phyloP scores from a whole-genome alignment of 2,329 filamentous ascomycete species.

The Colletotrichum godetiae region DNA sequence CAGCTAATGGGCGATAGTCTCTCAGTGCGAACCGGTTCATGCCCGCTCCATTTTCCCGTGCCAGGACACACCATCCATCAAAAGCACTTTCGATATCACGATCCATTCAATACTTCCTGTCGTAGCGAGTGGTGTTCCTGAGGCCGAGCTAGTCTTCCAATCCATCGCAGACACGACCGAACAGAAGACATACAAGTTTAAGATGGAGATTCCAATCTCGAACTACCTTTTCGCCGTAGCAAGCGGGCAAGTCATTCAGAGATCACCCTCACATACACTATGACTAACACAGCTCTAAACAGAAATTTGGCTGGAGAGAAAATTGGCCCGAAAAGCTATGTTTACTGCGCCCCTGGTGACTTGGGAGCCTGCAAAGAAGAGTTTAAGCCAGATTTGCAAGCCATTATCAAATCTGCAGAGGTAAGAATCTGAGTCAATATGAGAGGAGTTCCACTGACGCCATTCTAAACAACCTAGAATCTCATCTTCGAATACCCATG shows the following conservation, averaged over 20 bases:
- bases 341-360: slow-evolving; percentile 89
- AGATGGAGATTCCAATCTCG: slow-evolving; percentile 91
- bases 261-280: neutral
- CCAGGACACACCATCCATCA: slow-evolving; percentile 96
- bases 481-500: slow-evolving; percentile 88
- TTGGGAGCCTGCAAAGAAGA: slow-evolving; percentile 88
- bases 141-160: neutral
- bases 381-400: slow-evolving; percentile 90
- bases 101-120: slow-evolving; percentile 88
- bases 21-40: slow-evolving; percentile 96
- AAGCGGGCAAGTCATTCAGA: neutral
- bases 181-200: slow-evolving; percentile 75
- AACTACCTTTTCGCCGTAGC: slow-evolving; percentile 93
- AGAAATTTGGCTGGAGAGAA: slow-evolving; percentile 85
- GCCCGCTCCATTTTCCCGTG: slow-evolving; percentile 94
- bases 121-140: slow-evolving; percentile 82
- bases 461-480: slow-evolving; percentile 46
- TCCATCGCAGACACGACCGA: neutral
- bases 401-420: slow-evolving; percentile 88
- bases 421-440: neutral
- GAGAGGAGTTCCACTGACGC: neutral
- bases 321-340: slow-evolving; percentile 87
- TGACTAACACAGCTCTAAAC: neutral
- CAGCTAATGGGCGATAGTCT: slow-evolving; percentile 57
- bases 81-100: slow-evolving; percentile 90